Evolutionary conservation across 2,329 filamentous ascomycete genomes (phyloP), one percentile per base, ranked within the genome.

Genomic region (Paecilomyces variotii): DNA sequence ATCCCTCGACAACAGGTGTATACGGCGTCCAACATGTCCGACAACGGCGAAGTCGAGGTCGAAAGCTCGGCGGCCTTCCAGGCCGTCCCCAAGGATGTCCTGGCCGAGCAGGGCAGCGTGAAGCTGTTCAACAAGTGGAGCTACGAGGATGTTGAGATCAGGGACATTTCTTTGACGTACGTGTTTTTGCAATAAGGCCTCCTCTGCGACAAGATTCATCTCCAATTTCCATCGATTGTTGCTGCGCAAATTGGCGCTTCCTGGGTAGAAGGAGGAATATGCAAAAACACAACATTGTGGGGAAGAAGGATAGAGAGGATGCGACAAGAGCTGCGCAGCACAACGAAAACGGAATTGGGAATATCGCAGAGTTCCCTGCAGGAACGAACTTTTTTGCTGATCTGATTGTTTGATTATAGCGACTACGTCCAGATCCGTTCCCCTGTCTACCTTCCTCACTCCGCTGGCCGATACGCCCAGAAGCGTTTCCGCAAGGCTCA

Each of bases 401-500:
- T 68, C 59, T 58, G 61, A 62, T 57, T 61, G 58, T 59, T 60
- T 58, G 58, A 61, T 24, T 61, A 74, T 76, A 99, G 94, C 85
- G 94, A 99, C 81, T 99, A 99, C 87, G 94, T 99, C 80, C 94
- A 97, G 83, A 96, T 99, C 85, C 91, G 94, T 80, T 88, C 92
- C 72, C 94, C 94, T 74, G 94, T 97, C 85, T 99, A 97, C 85
- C 87, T 97, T 82, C 91, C 94, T 79, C 94, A 99, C 87, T 96
- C 92, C 69, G 94, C 95, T 76, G 94, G 94, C 79, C 91, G 92
- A 79, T 99, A 96, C 87, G 94, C 94, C 78, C 87, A 88, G 83
- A 99, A 99, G 91, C 89, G 95, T 78, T 99, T 99, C 91, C 90
- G 94, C 85, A 99, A 99, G 89, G 94, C 95, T 79, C 95, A 97